Evolutionary conservation across 2,329 filamentous ascomycete species (phyloP).

Genomic region (Scorias spongiosa): DNA sequence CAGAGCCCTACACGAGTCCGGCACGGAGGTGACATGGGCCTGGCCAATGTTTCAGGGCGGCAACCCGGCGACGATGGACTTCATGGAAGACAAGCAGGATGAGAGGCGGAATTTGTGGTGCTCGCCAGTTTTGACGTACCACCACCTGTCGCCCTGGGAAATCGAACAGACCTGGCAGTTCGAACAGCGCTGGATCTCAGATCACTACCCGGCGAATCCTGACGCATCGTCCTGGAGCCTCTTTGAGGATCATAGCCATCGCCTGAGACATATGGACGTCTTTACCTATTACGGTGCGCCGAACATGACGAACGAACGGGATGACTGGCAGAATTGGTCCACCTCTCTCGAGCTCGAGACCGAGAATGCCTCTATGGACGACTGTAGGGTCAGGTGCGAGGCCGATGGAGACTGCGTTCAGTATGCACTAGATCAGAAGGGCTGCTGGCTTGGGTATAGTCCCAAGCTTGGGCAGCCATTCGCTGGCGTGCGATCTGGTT

Average conservation of each 20-base stretch:
- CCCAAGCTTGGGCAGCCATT: slow-evolving; percentile 7
- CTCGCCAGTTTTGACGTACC: slow-evolving; percentile 9
- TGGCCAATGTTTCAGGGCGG: slow-evolving; percentile 11
- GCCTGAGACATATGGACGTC: slow-evolving; percentile 13
- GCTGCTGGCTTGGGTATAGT: slow-evolving; percentile 9
- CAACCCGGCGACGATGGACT: slow-evolving; percentile 15
- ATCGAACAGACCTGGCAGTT: slow-evolving; percentile 7
- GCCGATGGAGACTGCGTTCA: slow-evolving; percentile 10
- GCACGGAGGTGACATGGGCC: slow-evolving; percentile 6
- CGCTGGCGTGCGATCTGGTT: slow-evolving; percentile 9
- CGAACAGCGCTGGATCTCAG: slow-evolving; percentile 8
- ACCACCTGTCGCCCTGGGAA: slow-evolving; percentile 7
- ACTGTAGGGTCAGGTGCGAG: slow-evolving; percentile 12
- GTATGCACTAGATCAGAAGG: slow-evolving; percentile 8
- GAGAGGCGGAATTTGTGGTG: slow-evolving; percentile 8
- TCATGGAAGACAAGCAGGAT: slow-evolving; percentile 6
- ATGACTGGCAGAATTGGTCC: slow-evolving; percentile 15
- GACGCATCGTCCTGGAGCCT: not conserved
- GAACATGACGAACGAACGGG: slow-evolving; percentile 6
- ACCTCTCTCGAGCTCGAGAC: slow-evolving; percentile 7
- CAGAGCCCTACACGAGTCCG: slow-evolving; percentile 6
- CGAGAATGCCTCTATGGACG: slow-evolving; percentile 5
- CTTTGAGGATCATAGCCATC: slow-evolving; percentile 3
- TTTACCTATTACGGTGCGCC: slow-evolving; percentile 15
- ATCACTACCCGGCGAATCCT: not conserved